Conservation (phyloP, 306 rosid species). For the Albizia julibrissin region DNA sequence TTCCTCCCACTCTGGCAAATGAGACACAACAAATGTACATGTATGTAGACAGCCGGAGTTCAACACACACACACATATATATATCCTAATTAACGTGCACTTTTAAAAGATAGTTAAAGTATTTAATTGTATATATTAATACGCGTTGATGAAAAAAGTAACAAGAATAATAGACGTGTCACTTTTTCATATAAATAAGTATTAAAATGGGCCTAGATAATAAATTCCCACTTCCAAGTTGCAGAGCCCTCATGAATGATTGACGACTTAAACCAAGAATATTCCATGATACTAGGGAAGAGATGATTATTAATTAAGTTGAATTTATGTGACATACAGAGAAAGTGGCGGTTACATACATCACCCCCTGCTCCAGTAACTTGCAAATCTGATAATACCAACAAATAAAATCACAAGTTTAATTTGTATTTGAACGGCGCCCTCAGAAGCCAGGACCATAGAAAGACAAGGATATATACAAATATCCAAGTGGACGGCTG, state of each 20-base stretch:
- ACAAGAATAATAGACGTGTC: background rate
- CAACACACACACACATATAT: background rate
- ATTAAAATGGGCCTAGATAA: background rate
- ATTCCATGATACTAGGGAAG: background rate
- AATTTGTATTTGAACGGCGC: background rate
- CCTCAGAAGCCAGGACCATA: background rate
- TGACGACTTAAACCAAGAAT: slow-evolving; percentile 8
- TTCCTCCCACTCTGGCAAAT: background rate
- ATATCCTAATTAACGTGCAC: background rate
- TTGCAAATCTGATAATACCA: background rate
- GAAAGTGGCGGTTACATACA: background rate
- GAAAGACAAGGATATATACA: background rate
- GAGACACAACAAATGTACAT: background rate
- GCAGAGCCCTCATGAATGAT: background rate
- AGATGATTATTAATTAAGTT: background rate
- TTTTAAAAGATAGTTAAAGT: no score
- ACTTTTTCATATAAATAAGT: background rate
- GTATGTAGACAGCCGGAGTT: background rate
- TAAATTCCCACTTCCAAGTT: background rate
- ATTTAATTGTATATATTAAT: background rate
- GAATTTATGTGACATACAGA: background rate
- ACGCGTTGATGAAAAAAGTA: background rate
- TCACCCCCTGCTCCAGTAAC: background rate
- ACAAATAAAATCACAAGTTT: background rate
- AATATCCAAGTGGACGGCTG: background rate